A percentile compares a stretch with the other conserved stretches of the same genome.
These are phyloP conservation scores for Saccharum spontaneum DNA, from an alignment of 176 grass and related monocot species.

Conservation along the genomic window DNA sequence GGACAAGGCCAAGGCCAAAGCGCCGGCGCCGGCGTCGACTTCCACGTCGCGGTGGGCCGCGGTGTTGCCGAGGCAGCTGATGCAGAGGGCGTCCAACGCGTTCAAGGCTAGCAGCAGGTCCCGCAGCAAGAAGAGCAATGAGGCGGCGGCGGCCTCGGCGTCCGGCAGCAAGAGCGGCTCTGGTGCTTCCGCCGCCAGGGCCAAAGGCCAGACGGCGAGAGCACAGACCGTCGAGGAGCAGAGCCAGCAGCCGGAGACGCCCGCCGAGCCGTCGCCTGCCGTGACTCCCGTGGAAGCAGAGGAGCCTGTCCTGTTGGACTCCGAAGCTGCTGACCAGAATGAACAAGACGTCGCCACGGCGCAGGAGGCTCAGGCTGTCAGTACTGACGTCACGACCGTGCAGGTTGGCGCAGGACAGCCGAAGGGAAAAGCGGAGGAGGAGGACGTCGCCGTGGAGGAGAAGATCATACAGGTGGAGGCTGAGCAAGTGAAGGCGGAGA, in stretches of 20 bases:
- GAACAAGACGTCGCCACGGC: background rate
- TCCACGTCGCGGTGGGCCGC: constrained; percentile 43
- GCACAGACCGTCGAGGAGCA: background rate
- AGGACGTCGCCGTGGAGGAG: constrained; percentile 10
- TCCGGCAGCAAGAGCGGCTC: background rate
- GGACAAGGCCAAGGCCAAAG: background rate
- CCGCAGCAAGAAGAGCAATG: constrained; percentile 27
- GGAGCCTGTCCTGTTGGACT: constrained; percentile 11
- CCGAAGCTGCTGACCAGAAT: background rate
- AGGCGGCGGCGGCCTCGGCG: background rate
- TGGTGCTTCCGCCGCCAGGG: background rate
- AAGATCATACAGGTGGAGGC: background rate
- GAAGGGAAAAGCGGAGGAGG: background rate
- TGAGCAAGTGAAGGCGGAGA: constrained; percentile 6
- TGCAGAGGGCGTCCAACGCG: constrained; percentile 54
- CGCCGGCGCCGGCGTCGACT: background rate
- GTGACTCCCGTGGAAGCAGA: constrained; percentile 31
- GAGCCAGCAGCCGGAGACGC: background rate
- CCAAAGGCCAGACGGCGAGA: constrained; percentile 15
- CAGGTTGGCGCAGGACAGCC: background rate
- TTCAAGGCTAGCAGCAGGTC: constrained; percentile 26
- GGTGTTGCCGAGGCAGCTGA: constrained; percentile 45
- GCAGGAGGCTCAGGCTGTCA: constrained; percentile 20
- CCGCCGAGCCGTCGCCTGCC: background rate
- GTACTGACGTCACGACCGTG: background rate